phyloP scores from a whole-genome alignment of 352 stramenopile genomes.

The Ophiocytium majus region DNA sequence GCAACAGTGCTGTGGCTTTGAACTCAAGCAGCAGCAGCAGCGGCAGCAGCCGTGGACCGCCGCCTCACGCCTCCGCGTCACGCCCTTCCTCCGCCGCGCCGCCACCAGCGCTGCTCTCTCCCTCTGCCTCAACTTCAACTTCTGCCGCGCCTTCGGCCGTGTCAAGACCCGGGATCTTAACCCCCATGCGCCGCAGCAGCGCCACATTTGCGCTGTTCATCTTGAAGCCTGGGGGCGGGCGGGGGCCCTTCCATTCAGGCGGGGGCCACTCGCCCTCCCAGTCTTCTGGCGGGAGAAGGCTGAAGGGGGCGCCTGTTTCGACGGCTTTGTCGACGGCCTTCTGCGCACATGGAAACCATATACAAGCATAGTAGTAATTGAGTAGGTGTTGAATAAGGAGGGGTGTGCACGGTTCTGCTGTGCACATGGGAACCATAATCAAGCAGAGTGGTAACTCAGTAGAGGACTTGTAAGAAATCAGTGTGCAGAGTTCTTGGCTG shows the following conservation, averaged over 20 bases:
- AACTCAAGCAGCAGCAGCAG: no score
- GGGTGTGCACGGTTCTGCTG: no score
- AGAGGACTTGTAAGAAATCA: no score
- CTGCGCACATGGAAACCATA: neutral
- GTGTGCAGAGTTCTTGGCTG: no score
- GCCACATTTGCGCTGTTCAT: conserved; percentile 2
- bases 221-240: neutral
- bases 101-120: neutral
- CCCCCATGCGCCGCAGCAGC: neutral
- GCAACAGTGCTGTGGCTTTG: no score
- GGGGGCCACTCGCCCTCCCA: neutral
- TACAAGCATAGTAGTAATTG: no score
- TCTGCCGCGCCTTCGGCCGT: neutral
- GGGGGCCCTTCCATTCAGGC: conserved; percentile 12
- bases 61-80: no score
- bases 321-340: neutral
- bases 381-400: no score
- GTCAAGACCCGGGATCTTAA: conserved; percentile 14
- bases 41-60: no score
- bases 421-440: no score
- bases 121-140: neutral
- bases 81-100: neutral
- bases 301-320: neutral
- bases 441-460: no score
- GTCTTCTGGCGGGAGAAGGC: neutral